phyloP scores from a whole-genome alignment of 345 rosid species.

The Cardamine occulta region DNA sequence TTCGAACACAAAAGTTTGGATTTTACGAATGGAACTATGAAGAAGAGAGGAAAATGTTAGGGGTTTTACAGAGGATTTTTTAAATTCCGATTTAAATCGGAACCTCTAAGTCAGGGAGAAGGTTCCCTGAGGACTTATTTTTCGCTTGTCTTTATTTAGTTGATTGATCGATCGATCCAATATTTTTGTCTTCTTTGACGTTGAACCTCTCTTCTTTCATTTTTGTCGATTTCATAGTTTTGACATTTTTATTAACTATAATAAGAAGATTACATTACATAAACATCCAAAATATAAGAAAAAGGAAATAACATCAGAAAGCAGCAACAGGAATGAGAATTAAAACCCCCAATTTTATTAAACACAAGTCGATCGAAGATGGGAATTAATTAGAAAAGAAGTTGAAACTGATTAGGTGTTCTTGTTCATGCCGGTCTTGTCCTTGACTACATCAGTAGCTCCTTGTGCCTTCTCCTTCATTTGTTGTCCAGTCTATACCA shows the following conservation, averaged over 20 bases:
- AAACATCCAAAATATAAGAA: background rate
- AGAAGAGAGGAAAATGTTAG: conserved; percentile 16
- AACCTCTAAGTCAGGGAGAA: background rate
- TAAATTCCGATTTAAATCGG: background rate
- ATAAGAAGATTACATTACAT: conserved; percentile 24
- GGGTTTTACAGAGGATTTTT: conserved; percentile 23
- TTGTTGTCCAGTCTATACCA: conserved; percentile 60
- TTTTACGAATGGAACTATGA: background rate
- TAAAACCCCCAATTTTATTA: conserved; percentile 27
- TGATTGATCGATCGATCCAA: background rate
- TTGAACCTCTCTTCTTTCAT: background rate
- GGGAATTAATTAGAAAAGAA: background rate
- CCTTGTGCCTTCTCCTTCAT: conserved; percentile 63
- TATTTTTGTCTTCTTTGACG: background rate
- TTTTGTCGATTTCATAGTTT: background rate
- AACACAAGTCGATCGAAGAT: background rate
- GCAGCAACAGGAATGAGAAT: conserved; percentile 18
- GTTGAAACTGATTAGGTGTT: conserved; percentile 17
- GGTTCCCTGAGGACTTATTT: background rate
- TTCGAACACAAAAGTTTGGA: conserved; percentile 22
- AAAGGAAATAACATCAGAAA: conserved; percentile 16
- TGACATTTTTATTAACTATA: conserved; percentile 12
- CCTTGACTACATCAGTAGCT: conserved; percentile 71
- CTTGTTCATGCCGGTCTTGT: conserved; percentile 64
- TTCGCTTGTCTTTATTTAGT: background rate